Base-by-base conservation (phyloP, 2,329 filamentous ascomycete genomes). In the Diaporthe capsici region DNA sequence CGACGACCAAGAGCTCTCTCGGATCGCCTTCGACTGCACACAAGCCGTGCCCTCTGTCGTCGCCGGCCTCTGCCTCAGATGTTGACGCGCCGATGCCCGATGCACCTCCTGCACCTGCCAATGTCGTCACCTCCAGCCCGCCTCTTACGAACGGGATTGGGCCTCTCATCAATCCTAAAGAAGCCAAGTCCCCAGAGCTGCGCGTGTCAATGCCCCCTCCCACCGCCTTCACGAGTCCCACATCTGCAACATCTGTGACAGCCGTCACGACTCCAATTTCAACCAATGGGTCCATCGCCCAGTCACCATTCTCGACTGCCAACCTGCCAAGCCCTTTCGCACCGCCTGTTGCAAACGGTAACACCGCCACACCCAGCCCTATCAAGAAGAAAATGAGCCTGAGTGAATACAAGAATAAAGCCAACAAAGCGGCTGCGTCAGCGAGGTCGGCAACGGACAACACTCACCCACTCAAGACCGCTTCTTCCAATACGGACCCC, bases 381-480 rank as follows among this genome's bases (percentile, higher is more conserved):
- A 85, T 91, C 44, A 92, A 92, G 83, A 93, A 93, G 86, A 93
- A 93, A 82, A 84, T 93, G 51, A 93, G 90, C 77, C 82, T 93
- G 2, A 93, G 91, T 79, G 92, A 93, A 80, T 93, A 93, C 79
- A 91, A 90, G 81, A 90, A 88, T 77, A 86, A 89, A 70, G 86
- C 88, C 84, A 89, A 88, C 79, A 92, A 91, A 80, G 87, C 87
- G 4, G 87, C 87, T 3, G 87, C 81, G 79, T 70, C 73, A 10
- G 76, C 74, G 17, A 71, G 53, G 55, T 49, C 57, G 47, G 39
- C 47, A 17, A 31, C 65, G 10, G 76, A 77, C 25, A 57, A 20
- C 17, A 86, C 83, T 39, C 86, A 86, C 76, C 85, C 86, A 13
- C 81, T 87, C 34, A 89, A 87, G 78, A 80, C 84, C 31, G 81